Percentiles rank a stretch among this genome's conserved stretches.
These are phyloP conservation scores for Rubia tinctorum DNA, from an alignment of 305 asterid genomes.

Conservation along the genomic window DNA sequence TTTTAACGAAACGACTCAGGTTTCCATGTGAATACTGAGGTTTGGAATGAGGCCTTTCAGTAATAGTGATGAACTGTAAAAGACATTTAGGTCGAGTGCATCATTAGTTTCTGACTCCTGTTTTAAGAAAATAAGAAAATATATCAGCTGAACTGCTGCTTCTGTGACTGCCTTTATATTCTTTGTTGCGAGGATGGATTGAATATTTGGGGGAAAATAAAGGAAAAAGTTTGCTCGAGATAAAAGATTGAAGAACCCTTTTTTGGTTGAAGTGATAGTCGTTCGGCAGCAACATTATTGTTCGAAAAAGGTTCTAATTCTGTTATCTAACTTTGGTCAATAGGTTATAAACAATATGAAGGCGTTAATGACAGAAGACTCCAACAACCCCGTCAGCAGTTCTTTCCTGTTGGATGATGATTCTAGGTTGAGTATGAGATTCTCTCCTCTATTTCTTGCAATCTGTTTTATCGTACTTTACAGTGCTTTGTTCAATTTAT, in stretches of 20 bases:
- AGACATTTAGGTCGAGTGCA: not conserved
- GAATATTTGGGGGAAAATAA: not conserved
- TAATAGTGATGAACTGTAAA: not conserved
- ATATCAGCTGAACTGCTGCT: not conserved
- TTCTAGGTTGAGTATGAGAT: constrained; percentile 64
- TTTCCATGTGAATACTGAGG: not conserved
- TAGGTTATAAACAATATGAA: constrained; percentile 91
- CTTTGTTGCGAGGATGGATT: not conserved
- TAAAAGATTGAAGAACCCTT: not conserved
- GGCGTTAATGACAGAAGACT: constrained; percentile 88
- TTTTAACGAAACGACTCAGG: too few relatives aligned
- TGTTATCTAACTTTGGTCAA: constrained; percentile 9
- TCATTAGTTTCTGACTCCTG: not conserved
- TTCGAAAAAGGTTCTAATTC: not conserved
- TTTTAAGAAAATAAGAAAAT: not conserved
- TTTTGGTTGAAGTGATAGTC: not conserved
- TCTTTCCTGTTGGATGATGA: constrained; percentile 93
- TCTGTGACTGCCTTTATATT: not conserved
- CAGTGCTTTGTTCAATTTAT: not conserved
- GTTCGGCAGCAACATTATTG: not conserved
- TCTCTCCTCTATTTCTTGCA: constrained; percentile 3
- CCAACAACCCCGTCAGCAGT: constrained; percentile 92
- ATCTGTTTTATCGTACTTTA: not conserved
- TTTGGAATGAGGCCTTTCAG: not conserved
- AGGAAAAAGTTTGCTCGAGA: not conserved